Base-by-base conservation (phyloP, 1,284 basidiomycete species). In the Cryptococcus floricola region DNA sequence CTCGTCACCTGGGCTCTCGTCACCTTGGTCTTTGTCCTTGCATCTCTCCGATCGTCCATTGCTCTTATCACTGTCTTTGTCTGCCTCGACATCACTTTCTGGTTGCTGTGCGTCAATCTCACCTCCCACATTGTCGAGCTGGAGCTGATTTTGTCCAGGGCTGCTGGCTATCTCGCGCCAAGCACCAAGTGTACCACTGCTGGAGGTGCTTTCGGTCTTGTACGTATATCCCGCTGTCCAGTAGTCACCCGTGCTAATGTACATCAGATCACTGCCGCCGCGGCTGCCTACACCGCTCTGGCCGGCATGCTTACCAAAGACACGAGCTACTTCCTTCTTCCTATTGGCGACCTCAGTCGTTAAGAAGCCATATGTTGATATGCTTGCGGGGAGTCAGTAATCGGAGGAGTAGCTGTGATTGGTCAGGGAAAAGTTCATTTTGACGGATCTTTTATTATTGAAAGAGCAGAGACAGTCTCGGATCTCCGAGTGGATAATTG, bases 191-290 rank as follows among this genome's bases (percentile, higher is more conserved):
- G 71, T 19, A 63, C 67, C 69, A 87, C 83, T 66, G 87, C 86
- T 3, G 91, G 89, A 45, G 91, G 91, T 52, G 83, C 75, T 2
- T 74, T 90, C 34, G 91, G 91, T 59, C 63, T 80, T 45, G 69
- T 76, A 48, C 74, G 74, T 45, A 64, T 70, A 23, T 16, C 3
- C 39, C 18, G 19, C 31, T 4, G 39, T 48, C 46, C 10, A 23
- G 23, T 23, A 23, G 23, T 23, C 23, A 47, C 19, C 16, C 31
- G 39, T 39, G 45, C 37, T 39, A n/a, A 50, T 8, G 43, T 27
- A 52, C 38, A 50, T 27, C 63, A 71, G 69, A 23, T 75, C 58
- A 73, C 72, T 14, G 72, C 73, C 37, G 61, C 60, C 52, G 53
- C 62, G 56, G 70, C 72, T 6, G 62, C 61, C 28, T 78, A 81